Evolutionary conservation across 257 asterid species (phyloP).

Genomic region (Nicotiana tabacum): DNA sequence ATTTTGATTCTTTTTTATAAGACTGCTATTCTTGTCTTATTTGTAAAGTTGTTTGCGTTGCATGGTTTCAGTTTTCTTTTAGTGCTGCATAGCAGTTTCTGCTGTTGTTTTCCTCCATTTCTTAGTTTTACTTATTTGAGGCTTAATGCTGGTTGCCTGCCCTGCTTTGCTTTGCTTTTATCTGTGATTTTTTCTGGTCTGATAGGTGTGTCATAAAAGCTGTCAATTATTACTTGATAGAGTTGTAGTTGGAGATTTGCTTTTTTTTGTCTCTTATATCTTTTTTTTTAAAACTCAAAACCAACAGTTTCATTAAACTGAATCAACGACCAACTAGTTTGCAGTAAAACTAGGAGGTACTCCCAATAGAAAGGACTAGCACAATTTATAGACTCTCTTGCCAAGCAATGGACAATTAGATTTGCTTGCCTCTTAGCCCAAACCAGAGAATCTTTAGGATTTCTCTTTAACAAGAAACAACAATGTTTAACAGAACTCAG

Average conservation of each 20-base stretch:
- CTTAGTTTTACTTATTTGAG: not conserved
- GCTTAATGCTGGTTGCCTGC: not conserved
- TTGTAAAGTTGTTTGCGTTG: not conserved
- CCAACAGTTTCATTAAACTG: too few species aligned
- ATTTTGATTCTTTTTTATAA: not conserved
- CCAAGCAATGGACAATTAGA: too few species aligned
- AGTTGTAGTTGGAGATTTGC: not conserved
- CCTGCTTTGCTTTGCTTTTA: not conserved
- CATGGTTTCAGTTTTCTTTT: not conserved
- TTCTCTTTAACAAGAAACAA: too few species aligned
- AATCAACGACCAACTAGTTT: too few species aligned
- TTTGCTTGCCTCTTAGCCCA: too few species aligned
- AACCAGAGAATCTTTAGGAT: too few species aligned
- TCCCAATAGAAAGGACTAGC: too few species aligned
- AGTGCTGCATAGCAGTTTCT: not conserved
- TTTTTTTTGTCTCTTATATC: not conserved
- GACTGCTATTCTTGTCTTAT: not conserved
- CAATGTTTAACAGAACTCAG: too few species aligned
- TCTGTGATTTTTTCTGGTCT: not conserved
- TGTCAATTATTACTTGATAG: not conserved
- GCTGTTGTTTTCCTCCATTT: not conserved
- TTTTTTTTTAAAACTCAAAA: too few species aligned
- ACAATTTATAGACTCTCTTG: too few species aligned
- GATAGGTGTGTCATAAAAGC: constrained; percentile 1
- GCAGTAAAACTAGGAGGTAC: too few species aligned